Evolutionary conservation across 2,329 filamentous ascomycete genomes (phyloP).

Genomic region (Phialemonium atrogriseum): DNA sequence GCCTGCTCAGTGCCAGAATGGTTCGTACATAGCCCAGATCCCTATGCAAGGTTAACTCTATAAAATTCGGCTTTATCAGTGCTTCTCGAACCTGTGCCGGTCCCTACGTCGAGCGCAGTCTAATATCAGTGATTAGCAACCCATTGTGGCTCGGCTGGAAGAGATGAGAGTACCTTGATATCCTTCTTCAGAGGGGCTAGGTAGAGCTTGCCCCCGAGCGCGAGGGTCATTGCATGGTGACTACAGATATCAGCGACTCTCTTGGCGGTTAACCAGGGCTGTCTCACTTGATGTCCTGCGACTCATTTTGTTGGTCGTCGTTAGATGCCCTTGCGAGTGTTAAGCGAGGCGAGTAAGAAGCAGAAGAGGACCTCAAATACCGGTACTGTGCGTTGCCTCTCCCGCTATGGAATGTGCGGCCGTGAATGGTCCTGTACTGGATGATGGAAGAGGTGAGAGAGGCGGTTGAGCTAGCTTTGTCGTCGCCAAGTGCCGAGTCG

Average conservation of each 20-base stretch:
- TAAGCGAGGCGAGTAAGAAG: not conserved
- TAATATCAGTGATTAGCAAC: not conserved
- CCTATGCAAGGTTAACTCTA: not conserved
- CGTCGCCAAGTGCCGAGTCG: constrained; percentile 4
- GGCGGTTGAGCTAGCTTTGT: constrained; percentile 14
- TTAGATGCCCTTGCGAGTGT: constrained; percentile 10
- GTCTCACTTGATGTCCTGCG: constrained; percentile 9
- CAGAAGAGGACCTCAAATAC: constrained; percentile 5
- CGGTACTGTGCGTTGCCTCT: constrained; percentile 16
- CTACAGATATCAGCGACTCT: constrained; percentile 3
- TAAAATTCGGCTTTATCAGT: not conserved
- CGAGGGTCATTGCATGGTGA: constrained; percentile 9
- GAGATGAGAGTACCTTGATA: constrained; percentile 1
- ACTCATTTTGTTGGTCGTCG: constrained; percentile 13
- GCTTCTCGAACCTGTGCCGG: constrained; percentile 8
- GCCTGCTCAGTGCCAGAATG: too few species aligned
- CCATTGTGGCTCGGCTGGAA: not conserved
- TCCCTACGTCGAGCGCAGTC: constrained; percentile 9
- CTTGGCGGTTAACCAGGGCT: not conserved
- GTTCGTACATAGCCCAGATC: constrained; percentile 10
- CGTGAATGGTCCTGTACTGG: constrained; percentile 18
- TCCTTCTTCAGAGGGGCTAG: constrained; percentile 6
- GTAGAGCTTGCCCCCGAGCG: constrained; percentile 5
- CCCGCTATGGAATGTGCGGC: constrained; percentile 19
- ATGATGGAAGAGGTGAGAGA: constrained; percentile 20